Evolutionary conservation across 345 rosid genomes (phyloP), one percentile per base, ranked within the genome.

Genomic region (Zanthoxylum bungeanum): DNA sequence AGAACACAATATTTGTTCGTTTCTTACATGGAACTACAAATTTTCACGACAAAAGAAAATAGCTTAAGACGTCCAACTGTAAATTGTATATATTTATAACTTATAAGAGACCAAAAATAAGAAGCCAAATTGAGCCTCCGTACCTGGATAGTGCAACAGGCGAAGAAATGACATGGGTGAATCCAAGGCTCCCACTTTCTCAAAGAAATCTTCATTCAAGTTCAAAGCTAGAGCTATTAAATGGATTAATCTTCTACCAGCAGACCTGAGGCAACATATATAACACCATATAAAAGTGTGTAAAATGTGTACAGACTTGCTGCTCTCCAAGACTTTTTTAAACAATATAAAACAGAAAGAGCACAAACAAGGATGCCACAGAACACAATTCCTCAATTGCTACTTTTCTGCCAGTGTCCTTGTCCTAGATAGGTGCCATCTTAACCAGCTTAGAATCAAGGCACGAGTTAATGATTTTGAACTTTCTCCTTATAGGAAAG

Each of bases 121-220:
- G 30, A 44, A 55, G 61, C 37, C 46, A 68, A 58, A 57, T 5
- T 60, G 25, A 4, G 39, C 22, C 51, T 39, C 66, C 9, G 17
- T 57, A 90, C 98, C 95, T 79, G 97, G 79, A 87, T 92, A 92
- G 68, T 76, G 91, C 71, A 91, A 78, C 34, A 91, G 87, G 33
- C 89, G 87, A 72, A 89, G 84, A 75, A 80, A 69, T 28, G 79
- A 47, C 14, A 65, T 39, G 34, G 91, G 86, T 28, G 49, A 64
- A 68, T 76, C 75, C 81, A 82, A 63, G n/a, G 91, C 93, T 68
- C 92, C 96, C 12, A 88, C 50, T 76, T 79, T 71, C 73, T 79
- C 86, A 71, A 93, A 91, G 79, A 81, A 84, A 73, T 84, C 77
- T 49, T 87, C 86, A 39, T 90, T 91, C 79, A 91, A 81, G 68